Evolutionary conservation across 1,284 basidiomycete genomes (phyloP), one percentile per base, ranked within the genome.

Genomic region (Tilletiopsis washingtonensis): DNA sequence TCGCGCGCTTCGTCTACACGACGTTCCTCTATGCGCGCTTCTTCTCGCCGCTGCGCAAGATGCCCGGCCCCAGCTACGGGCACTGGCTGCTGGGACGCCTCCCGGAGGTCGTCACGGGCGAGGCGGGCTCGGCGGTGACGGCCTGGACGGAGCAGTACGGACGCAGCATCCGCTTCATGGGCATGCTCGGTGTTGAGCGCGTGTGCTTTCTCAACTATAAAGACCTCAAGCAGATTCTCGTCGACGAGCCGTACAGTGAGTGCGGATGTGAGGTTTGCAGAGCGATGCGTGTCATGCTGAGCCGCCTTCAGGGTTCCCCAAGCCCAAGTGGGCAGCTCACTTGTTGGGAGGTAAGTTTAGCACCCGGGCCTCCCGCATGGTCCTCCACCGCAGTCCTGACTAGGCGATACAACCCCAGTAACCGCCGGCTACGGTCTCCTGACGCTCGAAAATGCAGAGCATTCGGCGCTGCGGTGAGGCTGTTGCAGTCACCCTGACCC

Each of bases 351-450:
- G 40, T 9, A 3, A 42, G n/a, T 42, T 5, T 17, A 14, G 17
- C 25, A 41, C 40, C 27, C 11, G 15, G 23, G 23, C 40, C 3
- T 12, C 40, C 4, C 4, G 23, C 12, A 38, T 20, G 36, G 43
- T 45, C 25, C 62, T 59, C 24, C 61, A 64, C n/a, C n/a, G 32
- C 62, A 59, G 1, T 21, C 51, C 12, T 49, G 52, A 19, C 49
- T 55, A 3, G 52, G 55, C 53, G 61, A 59, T 41, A 44, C 61
- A 17, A 45, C 61, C 15, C 56, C 54, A 6, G 47, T 60, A 15
- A 56, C 59, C 21, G 59, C 62, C 3, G 64, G 64, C 0, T 57
- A 64, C 26, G 64, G 64, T n/a, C 50, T 66, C 4, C 27, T 66
- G 14, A 61, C 59, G 6, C 50, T 59, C 1, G 64, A 66, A 44